Evolutionary conservation across 2,329 filamentous ascomycete species (phyloP), one percentile per base, ranked within the genome.

Genomic region (Curvularia lunata): DNA sequence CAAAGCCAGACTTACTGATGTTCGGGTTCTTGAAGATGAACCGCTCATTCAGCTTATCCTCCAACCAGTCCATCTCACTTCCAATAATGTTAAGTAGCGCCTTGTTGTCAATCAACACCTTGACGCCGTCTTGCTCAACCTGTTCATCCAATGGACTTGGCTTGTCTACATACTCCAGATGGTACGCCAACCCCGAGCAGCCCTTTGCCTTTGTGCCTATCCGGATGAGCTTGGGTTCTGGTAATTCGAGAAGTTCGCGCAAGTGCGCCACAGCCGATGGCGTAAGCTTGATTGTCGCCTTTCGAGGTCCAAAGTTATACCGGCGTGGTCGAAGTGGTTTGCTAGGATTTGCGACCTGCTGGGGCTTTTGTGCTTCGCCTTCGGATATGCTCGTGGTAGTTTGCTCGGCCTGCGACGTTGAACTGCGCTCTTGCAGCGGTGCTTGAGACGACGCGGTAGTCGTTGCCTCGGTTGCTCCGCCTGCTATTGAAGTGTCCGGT

Each of bases 11-110:
- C 93, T 86, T 81, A 97, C 93, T 99, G 75, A 98, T 98, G 73
- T 99, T 99, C 2, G 95, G 95, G 76, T 99, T 99, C 75, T 87
- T 89, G 80, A 99, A 99, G 49, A 97, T 88, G 77, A 99, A 99
- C 64, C 91, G 85, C 78, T 93, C 86, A 76, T 90, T 96, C 64
- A 99, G 80, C 81, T 96, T 97, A 70, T 98, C 95, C 79, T 98
- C 93, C 10, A 94, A 84, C 93, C 94, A 99, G 74, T 99, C 95
- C 95, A 99, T 99, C 80, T 98, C 94, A 73, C 91, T 97, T 5
- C 95, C 95, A 69, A 99, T 97, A 52, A 99, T 98, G 78, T 94
- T 98, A 76, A 99, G 93, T 48, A 99, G 81, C 41, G 95, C 95
- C 82, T 97, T 98, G 83, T 91, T 96, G 77, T 99, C 95, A 56